Evolutionary conservation across 306 rosid species (phyloP).

Genomic region (Castanea sativa): DNA sequence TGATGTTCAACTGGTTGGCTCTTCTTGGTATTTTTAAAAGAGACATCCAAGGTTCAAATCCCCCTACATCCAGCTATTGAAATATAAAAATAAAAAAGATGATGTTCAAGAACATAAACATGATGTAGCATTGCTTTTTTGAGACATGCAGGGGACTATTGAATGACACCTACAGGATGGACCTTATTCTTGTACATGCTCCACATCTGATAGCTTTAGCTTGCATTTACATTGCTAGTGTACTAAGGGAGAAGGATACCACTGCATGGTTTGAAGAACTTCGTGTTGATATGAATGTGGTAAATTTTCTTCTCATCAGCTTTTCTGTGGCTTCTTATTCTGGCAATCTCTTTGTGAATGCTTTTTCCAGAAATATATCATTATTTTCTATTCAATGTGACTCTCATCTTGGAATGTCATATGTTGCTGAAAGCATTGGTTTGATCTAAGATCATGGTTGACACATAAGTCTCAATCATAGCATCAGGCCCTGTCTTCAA

Average conservation of each 20-base stretch:
- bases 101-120: neutral
- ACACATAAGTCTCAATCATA: neutral
- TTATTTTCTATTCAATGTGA: neutral
- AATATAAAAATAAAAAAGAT: too few species aligned
- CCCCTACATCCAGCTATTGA: too few species aligned
- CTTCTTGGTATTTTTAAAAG: too few species aligned
- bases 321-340: neutral
- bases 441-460: neutral
- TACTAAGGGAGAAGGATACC: slow-evolving; percentile 71
- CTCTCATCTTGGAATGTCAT: neutral
- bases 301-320: slow-evolving; percentile 34
- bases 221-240: slow-evolving; percentile 88
- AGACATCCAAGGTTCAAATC: too few species aligned
- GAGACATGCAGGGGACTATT: slow-evolving; percentile 68
- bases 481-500: neutral
- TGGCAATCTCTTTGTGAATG: neutral
- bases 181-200: slow-evolving; percentile 86
- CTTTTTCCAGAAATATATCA: neutral
- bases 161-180: slow-evolving; percentile 97
- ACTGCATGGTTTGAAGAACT: slow-evolving; percentile 97
- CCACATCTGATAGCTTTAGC: slow-evolving; percentile 96
- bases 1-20: neutral
- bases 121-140: slow-evolving; percentile 11
- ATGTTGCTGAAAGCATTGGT: neutral
- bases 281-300: slow-evolving; percentile 90